Conservation (phyloP, 352 stramenopile species). For the Phytophthora uliginosa region DNA sequence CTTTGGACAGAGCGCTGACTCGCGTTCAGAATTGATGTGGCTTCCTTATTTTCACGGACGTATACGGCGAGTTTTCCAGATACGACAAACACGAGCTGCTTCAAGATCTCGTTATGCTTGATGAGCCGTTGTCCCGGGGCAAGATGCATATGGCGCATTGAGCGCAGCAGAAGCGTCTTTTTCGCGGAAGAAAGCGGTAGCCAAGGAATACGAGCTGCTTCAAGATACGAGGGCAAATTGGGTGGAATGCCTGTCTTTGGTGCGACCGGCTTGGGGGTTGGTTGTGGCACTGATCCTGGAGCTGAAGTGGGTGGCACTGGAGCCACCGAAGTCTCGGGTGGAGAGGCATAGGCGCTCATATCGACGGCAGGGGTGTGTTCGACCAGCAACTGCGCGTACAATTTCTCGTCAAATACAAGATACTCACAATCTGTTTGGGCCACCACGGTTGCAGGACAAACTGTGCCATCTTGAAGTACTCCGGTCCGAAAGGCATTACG, state of each 20-base stretch:
- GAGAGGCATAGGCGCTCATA: constrained; percentile 24
- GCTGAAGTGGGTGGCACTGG: not conserved
- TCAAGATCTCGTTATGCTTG: constrained; percentile 45
- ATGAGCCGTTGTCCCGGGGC: constrained; percentile 55
- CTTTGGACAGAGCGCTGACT: constrained; percentile 70
- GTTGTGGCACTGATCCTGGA: not conserved
- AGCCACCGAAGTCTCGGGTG: not conserved
- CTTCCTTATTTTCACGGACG: constrained; percentile 51
- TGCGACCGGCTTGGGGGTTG: not conserved
- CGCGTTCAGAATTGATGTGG: constrained; percentile 49
- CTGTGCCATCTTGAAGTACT: constrained; percentile 47
- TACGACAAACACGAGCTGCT: constrained; percentile 62
- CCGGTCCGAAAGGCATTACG: constrained; percentile 68
- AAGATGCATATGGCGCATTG: constrained; percentile 41
- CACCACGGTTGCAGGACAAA: constrained; percentile 61
- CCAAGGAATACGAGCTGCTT: constrained; percentile 43
- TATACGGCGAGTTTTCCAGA: constrained; percentile 52
- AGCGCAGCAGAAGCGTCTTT: constrained; percentile 48
- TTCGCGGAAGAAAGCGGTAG: constrained; percentile 39
- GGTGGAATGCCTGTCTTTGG: constrained; percentile 9
- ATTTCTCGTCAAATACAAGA: constrained; percentile 56
- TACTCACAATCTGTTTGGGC: constrained; percentile 68
- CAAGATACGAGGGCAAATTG: constrained; percentile 39
- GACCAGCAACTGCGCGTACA: constrained; percentile 50
- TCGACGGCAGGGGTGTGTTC: constrained; percentile 49